phyloP scores from a whole-genome alignment of 116 monocot species.

The Iris pallida region DNA sequence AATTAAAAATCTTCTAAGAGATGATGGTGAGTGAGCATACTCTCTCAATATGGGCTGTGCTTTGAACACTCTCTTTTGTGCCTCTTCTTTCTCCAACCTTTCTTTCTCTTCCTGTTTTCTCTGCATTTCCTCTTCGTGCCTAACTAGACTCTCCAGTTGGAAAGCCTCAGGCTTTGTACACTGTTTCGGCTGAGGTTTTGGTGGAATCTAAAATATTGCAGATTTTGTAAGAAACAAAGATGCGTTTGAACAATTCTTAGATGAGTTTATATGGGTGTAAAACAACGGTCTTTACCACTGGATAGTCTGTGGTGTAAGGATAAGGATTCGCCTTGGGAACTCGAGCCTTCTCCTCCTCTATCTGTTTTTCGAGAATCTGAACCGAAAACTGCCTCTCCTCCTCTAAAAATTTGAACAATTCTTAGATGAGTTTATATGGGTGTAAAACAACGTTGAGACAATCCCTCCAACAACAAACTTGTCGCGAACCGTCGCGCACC shows the following conservation, averaged over 20 bases:
- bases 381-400: slow-evolving; percentile 49
- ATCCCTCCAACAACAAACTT: no score
- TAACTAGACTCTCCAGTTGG: slow-evolving; percentile 63
- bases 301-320: slow-evolving; percentile 88
- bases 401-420: no score
- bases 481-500: no score
- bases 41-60: slow-evolving; percentile 68
- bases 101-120: slow-evolving; percentile 49
- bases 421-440: no score
- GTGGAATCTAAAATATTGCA: slow-evolving; percentile 44
- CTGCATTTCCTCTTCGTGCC: slow-evolving; percentile 76
- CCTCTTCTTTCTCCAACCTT: slow-evolving; percentile 65
- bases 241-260: no score
- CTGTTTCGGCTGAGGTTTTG: slow-evolving; percentile 68
- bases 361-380: slow-evolving; percentile 46
- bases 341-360: slow-evolving; percentile 64
- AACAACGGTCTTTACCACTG: slow-evolving; percentile 43
- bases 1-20: not conserved
- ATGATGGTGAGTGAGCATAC: slow-evolving; percentile 21
- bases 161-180: slow-evolving; percentile 76
- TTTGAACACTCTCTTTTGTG: slow-evolving; percentile 52
- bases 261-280: not conserved
- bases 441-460: no score
- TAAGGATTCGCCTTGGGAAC: slow-evolving; percentile 71
- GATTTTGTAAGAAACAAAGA: no score